Evolutionary conservation across 2,329 filamentous ascomycete genomes (phyloP).

Genomic region (Arthrobotrys entomopaga): DNA sequence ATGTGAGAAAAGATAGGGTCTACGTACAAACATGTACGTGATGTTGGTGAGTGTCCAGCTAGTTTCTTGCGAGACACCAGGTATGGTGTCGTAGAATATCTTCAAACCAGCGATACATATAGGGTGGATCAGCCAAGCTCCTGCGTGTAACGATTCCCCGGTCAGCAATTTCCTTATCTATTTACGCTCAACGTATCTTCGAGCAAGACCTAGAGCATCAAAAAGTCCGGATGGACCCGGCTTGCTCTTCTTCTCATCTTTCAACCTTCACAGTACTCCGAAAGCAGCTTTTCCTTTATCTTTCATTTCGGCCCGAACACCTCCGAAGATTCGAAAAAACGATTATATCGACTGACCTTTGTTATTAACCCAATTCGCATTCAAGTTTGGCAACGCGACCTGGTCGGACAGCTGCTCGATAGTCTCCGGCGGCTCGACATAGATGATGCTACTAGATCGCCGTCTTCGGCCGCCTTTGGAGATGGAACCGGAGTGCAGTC

Average conservation of each 20-base stretch:
- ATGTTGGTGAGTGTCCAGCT: conserved; percentile 99
- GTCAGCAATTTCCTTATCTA: background rate
- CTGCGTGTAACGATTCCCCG: conserved; percentile 65
- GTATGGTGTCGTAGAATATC: conserved; percentile 96
- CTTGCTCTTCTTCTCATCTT: conserved; percentile 1
- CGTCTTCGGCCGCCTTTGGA: conserved; percentile 77
- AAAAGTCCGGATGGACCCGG: conserved; percentile 14
- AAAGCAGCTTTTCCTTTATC: background rate
- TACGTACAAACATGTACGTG: conserved; percentile 83
- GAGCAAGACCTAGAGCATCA: too few relatives aligned
- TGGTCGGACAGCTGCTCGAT: conserved; percentile 98
- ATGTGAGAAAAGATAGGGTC: background rate
- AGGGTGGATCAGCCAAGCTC: conserved; percentile 97
- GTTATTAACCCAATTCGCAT: conserved; percentile 98
- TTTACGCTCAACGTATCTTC: background rate
- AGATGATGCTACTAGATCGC: conserved; percentile 97
- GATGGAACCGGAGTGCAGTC: conserved; percentile 56
- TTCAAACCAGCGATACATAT: conserved; percentile 91
- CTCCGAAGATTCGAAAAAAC: conserved; percentile 1
- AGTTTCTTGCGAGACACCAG: conserved; percentile 94
- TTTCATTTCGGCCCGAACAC: conserved; percentile 5
- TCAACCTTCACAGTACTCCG: too few relatives aligned
- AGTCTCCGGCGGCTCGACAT: conserved; percentile 95
- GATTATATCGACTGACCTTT: conserved; percentile 76
- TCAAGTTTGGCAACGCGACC: conserved; percentile 90